A percentile compares a stretch with the other conserved stretches of the same genome.
These are phyloP conservation scores for Chrysanthemum seticuspe DNA, from an alignment of 129 eudicot species.

Conservation along the genomic window DNA sequence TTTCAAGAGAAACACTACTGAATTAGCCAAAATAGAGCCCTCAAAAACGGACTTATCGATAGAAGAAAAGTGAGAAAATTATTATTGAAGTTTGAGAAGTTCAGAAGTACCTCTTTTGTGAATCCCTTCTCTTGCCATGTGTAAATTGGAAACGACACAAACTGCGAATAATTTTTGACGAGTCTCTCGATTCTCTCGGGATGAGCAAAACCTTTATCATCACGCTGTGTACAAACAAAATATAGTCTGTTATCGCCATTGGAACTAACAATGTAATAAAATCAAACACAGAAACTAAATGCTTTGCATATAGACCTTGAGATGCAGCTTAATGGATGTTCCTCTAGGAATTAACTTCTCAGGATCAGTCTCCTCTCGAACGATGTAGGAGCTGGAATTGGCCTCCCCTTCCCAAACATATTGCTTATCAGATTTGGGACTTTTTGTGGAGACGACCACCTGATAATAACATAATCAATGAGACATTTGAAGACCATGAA, in stretches of 20 bases:
- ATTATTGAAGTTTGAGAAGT: not conserved
- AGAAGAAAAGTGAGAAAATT: not conserved
- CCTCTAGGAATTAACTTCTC: slow-evolving; percentile 87
- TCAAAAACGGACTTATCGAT: not conserved
- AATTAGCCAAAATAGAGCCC: not conserved
- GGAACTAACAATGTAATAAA: not conserved
- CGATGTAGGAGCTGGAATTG: slow-evolving; percentile 79
- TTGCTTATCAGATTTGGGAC: slow-evolving; percentile 91
- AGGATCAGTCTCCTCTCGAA: slow-evolving; percentile 92
- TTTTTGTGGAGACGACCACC: slow-evolving; percentile 94
- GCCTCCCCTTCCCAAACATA: slow-evolving; percentile 99
- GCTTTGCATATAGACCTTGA: slow-evolving; percentile 53
- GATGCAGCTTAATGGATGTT: slow-evolving; percentile 73
- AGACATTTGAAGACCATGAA: slow-evolving; percentile 11
- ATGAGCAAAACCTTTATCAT: slow-evolving; percentile 88
- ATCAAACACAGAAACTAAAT: not conserved
- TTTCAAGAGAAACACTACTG: slow-evolving; percentile 4
- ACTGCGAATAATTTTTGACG: slow-evolving; percentile 85
- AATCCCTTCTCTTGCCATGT: slow-evolving; percentile 96
- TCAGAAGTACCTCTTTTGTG: slow-evolving; percentile 70
- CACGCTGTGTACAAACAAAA: slow-evolving; percentile 48
- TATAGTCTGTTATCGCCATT: slow-evolving; percentile 9
- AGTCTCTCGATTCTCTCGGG: slow-evolving; percentile 87
- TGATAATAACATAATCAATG: slow-evolving; percentile 23
- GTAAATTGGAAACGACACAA: slow-evolving; percentile 94